These are phyloP conservation scores for Sindora glabra DNA, from an alignment of 306 rosid species.

Conservation along the genomic window DNA sequence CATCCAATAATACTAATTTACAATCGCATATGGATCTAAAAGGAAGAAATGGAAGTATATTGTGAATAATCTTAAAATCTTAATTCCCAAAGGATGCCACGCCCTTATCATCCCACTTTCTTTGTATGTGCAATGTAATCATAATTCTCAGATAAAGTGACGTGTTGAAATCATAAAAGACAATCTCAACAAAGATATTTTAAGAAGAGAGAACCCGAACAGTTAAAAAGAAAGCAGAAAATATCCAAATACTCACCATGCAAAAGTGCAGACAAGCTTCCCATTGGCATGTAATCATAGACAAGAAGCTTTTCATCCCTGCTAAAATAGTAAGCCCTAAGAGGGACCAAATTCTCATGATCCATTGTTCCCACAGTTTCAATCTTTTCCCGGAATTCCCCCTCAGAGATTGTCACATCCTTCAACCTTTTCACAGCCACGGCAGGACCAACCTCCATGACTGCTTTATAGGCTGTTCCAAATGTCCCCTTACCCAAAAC, in stretches of 20 bases:
- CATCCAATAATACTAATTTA: not conserved
- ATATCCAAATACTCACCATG: constrained; percentile 37
- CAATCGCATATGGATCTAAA: not conserved
- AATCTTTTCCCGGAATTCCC: constrained; percentile 56
- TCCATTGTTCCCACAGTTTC: constrained; percentile 53
- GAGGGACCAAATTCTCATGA: constrained; percentile 58
- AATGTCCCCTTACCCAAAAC: constrained; percentile 67
- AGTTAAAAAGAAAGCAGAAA: not conserved
- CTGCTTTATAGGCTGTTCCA: constrained; percentile 65
- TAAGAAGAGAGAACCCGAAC: not conserved
- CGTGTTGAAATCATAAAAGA: not conserved
- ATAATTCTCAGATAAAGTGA: too few relatives aligned
- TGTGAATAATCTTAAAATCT: not conserved
- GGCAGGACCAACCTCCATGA: constrained; percentile 44
- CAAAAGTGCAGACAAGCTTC: constrained; percentile 68
- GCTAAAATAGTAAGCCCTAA: constrained; percentile 61
- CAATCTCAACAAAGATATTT: too few relatives aligned
- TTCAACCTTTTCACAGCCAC: constrained; percentile 62
- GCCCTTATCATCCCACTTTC: not conserved
- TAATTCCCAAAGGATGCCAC: not conserved
- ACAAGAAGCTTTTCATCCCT: constrained; percentile 67
- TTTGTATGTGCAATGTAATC: not conserved
- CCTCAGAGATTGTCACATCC: constrained; percentile 48
- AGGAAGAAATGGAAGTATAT: constrained; percentile 11
- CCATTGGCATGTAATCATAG: constrained; percentile 60